Conservation (phyloP, 305 asterid species). For the Solanum hybrid region DNA sequence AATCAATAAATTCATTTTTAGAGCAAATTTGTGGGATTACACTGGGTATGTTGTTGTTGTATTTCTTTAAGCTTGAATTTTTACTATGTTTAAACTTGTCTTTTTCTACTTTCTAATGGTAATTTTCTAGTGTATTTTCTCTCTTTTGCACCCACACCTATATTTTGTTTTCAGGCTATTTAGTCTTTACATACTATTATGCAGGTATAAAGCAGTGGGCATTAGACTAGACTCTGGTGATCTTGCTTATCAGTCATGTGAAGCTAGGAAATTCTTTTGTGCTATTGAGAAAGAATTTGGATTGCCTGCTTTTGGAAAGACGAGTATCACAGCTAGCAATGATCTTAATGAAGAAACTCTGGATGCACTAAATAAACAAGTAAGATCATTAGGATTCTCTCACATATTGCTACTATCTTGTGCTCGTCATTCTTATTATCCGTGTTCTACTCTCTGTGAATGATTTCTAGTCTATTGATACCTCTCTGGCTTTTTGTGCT, state of each 20-base stretch:
- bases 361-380: slow-evolving; percentile 98
- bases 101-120: neutral
- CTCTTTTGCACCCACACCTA: neutral
- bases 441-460: neutral
- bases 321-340: slow-evolving; percentile 83
- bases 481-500: neutral
- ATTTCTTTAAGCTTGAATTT: neutral
- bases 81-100: neutral
- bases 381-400: slow-evolving; percentile 13
- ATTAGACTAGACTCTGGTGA: slow-evolving; percentile 98
- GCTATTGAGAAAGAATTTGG: slow-evolving; percentile 72
- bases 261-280: slow-evolving; percentile 64
- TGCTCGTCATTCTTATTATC: neutral
- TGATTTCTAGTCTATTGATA: neutral
- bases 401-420: neutral
- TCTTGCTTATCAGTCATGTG: slow-evolving; percentile 89
- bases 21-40: neutral
- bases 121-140: neutral
- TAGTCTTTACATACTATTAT: slow-evolving; percentile 9
- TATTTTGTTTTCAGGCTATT: slow-evolving; percentile 7
- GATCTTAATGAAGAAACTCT: slow-evolving; percentile 99
- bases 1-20: neutral
- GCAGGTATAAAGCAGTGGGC: slow-evolving; percentile 90
- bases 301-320: slow-evolving; percentile 63
- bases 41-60: neutral